Conservation (phyloP, 2,329 filamentous ascomycete species). For the Purpureocillium lavendulum region DNA sequence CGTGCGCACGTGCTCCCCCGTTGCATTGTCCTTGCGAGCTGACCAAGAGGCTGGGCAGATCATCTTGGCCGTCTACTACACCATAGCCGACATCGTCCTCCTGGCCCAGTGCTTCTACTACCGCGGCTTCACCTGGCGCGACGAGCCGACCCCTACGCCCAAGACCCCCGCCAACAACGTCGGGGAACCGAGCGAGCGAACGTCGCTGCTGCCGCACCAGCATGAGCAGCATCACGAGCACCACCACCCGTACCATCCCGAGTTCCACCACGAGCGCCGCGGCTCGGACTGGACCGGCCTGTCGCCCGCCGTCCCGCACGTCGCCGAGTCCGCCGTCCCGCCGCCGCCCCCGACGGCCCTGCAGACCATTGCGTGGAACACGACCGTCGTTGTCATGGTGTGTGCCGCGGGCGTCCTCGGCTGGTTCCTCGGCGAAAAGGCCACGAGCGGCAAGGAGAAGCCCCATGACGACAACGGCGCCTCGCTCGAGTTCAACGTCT, state of each 20-base stretch:
- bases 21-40: neutral
- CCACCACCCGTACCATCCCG: slow-evolving; percentile 24
- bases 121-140: slow-evolving; percentile 65
- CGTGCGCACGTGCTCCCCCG: slow-evolving; percentile 6
- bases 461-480: slow-evolving; percentile 30
- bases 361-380: slow-evolving; percentile 64
- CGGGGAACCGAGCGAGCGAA: slow-evolving; percentile 41
- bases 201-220: slow-evolving; percentile 35
- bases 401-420: slow-evolving; percentile 75
- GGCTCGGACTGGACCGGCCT: slow-evolving; percentile 53
- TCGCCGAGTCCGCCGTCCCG: slow-evolving; percentile 38
- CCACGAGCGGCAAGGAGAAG: slow-evolving; percentile 30
- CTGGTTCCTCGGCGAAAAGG: slow-evolving; percentile 60
- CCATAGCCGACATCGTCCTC: slow-evolving; percentile 81
- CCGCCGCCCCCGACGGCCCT: slow-evolving; percentile 40
- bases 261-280: slow-evolving; percentile 35
- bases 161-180: slow-evolving; percentile 26
- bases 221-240: slow-evolving; percentile 25
- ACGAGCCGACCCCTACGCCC: slow-evolving; percentile 37
- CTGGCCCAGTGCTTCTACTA: slow-evolving; percentile 93
- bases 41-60: slow-evolving; percentile 37
- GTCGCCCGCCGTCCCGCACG: slow-evolving; percentile 75
- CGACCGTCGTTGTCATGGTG: slow-evolving; percentile 68
- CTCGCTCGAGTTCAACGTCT: slow-evolving; percentile 58
- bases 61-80: slow-evolving; percentile 91